Percentiles rank a stretch among this genome's conserved stretches.
Conservation (phyloP, 192 early-diverging fungal genomes). For the Linnemannia zychae region DNA sequence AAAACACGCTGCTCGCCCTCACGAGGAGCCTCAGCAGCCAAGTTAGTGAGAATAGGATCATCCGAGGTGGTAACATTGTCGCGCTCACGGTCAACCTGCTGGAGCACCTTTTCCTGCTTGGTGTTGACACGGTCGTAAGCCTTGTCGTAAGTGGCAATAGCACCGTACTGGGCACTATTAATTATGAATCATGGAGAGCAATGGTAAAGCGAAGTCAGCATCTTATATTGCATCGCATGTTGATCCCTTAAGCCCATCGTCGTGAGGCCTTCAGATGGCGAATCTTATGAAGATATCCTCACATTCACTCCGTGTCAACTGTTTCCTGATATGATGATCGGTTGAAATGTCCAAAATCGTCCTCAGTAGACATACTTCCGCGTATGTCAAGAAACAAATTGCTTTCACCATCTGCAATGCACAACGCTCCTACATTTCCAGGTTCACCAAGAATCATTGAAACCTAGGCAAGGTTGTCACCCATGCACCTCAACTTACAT, state of each 20-base stretch:
- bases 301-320: not conserved
- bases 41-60: conserved; percentile 84
- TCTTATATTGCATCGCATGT: not conserved
- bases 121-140: conserved; percentile 87
- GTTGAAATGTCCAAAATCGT: not conserved
- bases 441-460: not conserved
- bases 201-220: not conserved
- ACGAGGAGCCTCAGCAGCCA: conserved; percentile 29
- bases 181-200: conserved; percentile 7
- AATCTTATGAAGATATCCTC: not conserved
- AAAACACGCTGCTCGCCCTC: conserved; percentile 73
- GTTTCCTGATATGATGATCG: not conserved
- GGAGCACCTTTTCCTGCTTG: conserved; percentile 82
- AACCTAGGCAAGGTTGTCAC: not conserved
- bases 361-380: not conserved
- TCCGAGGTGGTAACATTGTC: conserved; percentile 87
- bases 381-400: not conserved
- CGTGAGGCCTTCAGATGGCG: not conserved
- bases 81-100: conserved; percentile 73
- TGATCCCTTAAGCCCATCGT: not conserved
- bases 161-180: conserved; percentile 79
- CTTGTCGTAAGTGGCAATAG: conserved; percentile 82
- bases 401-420: no score
- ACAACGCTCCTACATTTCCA: not conserved
- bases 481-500: conserved; percentile 66